Conservation (phyloP, 2,329 filamentous ascomycete species). For the Beauveria rudraprayagi region DNA sequence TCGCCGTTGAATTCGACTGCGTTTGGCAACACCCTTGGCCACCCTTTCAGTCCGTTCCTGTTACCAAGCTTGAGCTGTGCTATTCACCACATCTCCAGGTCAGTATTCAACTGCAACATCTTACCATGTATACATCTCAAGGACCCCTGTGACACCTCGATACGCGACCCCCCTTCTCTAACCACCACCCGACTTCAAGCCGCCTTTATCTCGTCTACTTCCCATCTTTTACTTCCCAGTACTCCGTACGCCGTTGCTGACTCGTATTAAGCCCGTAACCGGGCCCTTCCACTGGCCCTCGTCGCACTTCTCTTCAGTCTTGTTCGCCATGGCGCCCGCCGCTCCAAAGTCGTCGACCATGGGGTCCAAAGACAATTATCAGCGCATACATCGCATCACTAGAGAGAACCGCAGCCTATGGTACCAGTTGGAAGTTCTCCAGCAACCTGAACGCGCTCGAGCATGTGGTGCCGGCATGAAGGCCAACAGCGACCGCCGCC, state of each 20-base stretch:
- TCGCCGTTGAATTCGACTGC: background rate
- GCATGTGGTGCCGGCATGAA: conserved; percentile 94
- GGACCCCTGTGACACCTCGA: background rate
- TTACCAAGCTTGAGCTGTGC: background rate
- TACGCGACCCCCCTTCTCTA: background rate
- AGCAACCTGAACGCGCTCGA: conserved; percentile 88
- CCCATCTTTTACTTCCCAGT: too few species aligned
- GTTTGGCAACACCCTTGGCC: background rate
- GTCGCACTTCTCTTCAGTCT: background rate
- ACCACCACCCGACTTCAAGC: background rate
- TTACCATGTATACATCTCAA: background rate
- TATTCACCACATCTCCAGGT: background rate
- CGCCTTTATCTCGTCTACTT: background rate
- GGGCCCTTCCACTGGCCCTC: background rate
- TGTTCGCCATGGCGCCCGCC: conserved; percentile 12
- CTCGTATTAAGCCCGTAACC: background rate
- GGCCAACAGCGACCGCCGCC: conserved; percentile 63
- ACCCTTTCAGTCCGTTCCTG: background rate
- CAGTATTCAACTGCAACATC: background rate
- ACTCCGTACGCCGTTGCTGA: background rate
- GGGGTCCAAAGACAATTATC: conserved; percentile 28
- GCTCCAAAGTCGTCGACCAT: conserved; percentile 27
- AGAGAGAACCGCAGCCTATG: conserved; percentile 68
- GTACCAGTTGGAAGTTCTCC: conserved; percentile 78
- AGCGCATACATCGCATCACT: conserved; percentile 47